Evolutionary conservation across 2,329 filamentous ascomycete genomes (phyloP).

Genomic region (Xylariaceae sp.): DNA sequence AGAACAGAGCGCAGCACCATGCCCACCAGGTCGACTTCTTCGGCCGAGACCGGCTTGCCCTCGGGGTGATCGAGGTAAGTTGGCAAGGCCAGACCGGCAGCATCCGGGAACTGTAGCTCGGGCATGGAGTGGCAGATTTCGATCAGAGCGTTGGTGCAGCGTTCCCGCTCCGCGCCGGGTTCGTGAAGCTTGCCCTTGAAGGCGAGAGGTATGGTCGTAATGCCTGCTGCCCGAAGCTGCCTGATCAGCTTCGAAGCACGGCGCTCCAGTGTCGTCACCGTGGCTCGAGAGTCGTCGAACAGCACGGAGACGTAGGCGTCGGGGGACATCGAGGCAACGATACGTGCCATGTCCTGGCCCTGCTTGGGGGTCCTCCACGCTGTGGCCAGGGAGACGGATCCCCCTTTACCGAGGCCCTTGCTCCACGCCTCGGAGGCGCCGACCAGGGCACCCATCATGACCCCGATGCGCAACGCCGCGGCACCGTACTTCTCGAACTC

Average conservation of each 20-base stretch:
- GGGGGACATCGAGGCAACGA: no score
- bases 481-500: conserved; percentile 29
- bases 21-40: conserved; percentile 18
- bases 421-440: conserved; percentile 27
- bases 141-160: no score
- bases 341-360: no score
- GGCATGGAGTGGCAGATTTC: conserved; percentile 19
- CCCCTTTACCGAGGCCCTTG: no score
- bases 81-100: conserved; percentile 18
- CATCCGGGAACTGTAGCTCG: conserved; percentile 26
- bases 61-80: conserved; percentile 8
- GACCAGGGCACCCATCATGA: conserved; percentile 29
- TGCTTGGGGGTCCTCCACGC: background rate
- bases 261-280: no score
- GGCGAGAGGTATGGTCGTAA: background rate
- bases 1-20: conserved; percentile 8
- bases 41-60: conserved; percentile 11
- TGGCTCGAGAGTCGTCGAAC: no score
- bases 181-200: conserved; percentile 1
- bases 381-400: conserved; percentile 2
- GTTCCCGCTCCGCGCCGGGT: no score
- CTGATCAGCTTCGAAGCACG: no score
- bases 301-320: no score
- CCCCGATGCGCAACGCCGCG: conserved; percentile 29
- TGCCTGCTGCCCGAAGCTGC: no score